phyloP scores from a whole-genome alignment of 1,284 basidiomycete genomes.

The Psilocybe mexicana region DNA sequence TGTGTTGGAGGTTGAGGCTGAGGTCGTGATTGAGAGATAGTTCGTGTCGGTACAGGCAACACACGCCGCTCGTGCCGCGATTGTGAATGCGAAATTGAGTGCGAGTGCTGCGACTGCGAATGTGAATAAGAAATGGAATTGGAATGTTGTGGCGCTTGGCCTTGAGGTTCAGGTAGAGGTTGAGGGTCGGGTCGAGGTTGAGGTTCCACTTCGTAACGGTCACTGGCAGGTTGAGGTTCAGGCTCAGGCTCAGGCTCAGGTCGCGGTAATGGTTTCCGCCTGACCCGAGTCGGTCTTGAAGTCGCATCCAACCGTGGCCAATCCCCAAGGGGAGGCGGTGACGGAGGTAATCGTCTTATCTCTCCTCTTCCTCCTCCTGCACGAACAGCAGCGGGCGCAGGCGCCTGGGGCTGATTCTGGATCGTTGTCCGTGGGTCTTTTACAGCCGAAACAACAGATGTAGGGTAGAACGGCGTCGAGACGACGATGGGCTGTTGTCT shows the following conservation, averaged over 20 bases:
- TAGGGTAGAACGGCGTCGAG: conserved; percentile 21
- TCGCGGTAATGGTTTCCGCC: conserved; percentile 30
- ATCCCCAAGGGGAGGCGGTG: conserved; percentile 51
- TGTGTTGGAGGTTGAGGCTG: conserved; percentile 1
- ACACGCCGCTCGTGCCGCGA: background rate
- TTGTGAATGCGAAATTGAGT: no score
- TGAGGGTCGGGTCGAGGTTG: conserved; percentile 1
- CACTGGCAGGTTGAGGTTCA: background rate
- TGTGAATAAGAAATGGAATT: no score
- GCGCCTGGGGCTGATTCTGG: conserved; percentile 8
- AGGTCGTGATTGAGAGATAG: background rate
- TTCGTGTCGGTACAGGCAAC: background rate
- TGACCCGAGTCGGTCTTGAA: conserved; percentile 35
- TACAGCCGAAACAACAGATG: conserved; percentile 21
- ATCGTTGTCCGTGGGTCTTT: conserved; percentile 1
- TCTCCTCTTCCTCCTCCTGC: background rate
- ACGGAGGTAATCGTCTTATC: conserved; percentile 24
- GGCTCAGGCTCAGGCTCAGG: conserved; percentile 13
- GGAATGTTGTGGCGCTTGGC: no score
- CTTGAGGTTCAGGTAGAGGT: background rate
- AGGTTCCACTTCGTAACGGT: background rate
- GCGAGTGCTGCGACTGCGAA: no score
- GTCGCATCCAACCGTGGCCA: conserved; percentile 57
- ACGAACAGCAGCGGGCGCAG: conserved; percentile 11
- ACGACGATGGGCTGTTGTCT: conserved; percentile 7